Conservation (phyloP, 106 monocot genomes). For the Agapanthus africanus region DNA sequence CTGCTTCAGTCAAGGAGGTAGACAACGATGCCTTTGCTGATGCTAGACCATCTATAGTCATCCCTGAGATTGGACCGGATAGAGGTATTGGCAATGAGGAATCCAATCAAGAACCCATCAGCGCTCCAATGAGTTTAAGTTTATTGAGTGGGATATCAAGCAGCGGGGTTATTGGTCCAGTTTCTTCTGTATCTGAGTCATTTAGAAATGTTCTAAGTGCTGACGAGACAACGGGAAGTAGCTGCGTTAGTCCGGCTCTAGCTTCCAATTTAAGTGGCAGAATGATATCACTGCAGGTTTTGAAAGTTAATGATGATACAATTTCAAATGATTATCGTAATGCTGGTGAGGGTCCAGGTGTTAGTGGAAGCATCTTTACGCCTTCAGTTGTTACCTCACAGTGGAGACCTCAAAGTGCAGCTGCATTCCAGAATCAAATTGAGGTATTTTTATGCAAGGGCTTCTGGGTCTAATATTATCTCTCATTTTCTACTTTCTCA, state of each 20-base stretch:
- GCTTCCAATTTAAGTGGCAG: constrained; percentile 43
- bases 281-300: constrained; percentile 37
- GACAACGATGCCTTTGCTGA: constrained; percentile 32
- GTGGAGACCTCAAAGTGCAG: constrained; percentile 65
- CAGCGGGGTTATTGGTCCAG: constrained; percentile 26
- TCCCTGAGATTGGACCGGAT: constrained; percentile 39
- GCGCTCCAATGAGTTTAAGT: constrained; percentile 32
- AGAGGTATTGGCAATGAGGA: constrained; percentile 33
- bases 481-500: too few relatives aligned
- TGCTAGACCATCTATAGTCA: constrained; percentile 47
- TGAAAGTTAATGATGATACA: constrained; percentile 40
- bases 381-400: constrained; percentile 47
- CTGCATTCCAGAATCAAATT: constrained; percentile 54
- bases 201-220: constrained; percentile 30
- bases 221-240: constrained; percentile 43
- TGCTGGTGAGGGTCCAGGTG: constrained; percentile 29
- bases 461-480: too few relatives aligned
- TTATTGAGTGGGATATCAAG: constrained; percentile 28
- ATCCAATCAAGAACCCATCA: constrained; percentile 29
- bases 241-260: constrained; percentile 33
- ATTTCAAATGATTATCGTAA: constrained; percentile 27
- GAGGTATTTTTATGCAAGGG: too few relatives aligned
- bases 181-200: constrained; percentile 33
- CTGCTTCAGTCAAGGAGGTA: constrained; percentile 46
- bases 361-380: constrained; percentile 57